A percentile compares a stretch with the other conserved stretches of the same genome.
These are phyloP conservation scores for Daedaleopsis nitida DNA, from an alignment of 768 basidiomycete species.

Conservation along the genomic window DNA sequence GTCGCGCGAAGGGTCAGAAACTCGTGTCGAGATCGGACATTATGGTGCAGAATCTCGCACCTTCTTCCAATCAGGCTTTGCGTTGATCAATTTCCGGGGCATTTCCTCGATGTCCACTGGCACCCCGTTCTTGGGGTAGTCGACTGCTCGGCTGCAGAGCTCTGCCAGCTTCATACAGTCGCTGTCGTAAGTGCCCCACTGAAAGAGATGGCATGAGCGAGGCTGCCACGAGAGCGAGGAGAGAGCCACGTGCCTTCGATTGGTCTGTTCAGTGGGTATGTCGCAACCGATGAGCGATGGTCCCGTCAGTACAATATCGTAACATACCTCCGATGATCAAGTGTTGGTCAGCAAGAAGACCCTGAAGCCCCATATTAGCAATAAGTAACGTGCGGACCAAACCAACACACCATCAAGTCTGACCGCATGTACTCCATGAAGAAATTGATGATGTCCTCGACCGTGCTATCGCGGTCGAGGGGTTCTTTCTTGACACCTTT, in stretches of 20 bases:
- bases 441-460: conserved; percentile 79
- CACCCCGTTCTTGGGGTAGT: conserved; percentile 78
- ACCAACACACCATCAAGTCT: conserved; percentile 64
- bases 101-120: conserved; percentile 52
- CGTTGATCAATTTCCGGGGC: conserved; percentile 58
- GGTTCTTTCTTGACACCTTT: conserved; percentile 26
- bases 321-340: conserved; percentile 66
- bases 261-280: conserved; percentile 50
- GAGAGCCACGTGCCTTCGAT: conserved; percentile 49
- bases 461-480: conserved; percentile 46
- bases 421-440: conserved; percentile 84
- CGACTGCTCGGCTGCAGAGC: conserved; percentile 69
- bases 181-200: conserved; percentile 63
- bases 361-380: conserved; percentile 40
- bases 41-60: conserved; percentile 6
- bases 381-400: not conserved
- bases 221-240: not conserved
- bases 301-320: not conserved
- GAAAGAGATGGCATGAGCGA: not conserved
- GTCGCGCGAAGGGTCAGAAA: not conserved
- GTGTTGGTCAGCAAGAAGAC: conserved; percentile 66
- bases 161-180: conserved; percentile 60
- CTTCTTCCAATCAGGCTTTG: conserved; percentile 80
- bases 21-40: not conserved
- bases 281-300: not conserved